Evolutionary conservation across 192 early-diverging fungal species (phyloP).

Genomic region (Dimargaris xerosporica): DNA sequence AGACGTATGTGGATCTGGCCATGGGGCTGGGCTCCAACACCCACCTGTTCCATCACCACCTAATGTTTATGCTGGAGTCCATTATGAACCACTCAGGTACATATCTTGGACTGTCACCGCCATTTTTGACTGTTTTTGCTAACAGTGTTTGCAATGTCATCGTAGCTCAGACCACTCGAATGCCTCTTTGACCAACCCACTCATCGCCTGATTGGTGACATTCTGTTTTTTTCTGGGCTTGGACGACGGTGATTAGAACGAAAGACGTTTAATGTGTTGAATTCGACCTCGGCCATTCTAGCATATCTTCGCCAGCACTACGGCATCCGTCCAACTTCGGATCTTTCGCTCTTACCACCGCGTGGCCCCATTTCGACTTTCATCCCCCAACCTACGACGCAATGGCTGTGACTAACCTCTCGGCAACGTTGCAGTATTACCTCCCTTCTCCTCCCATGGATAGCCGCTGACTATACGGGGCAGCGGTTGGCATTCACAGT

Average conservation of each 20-base stretch:
- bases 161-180: too few species aligned
- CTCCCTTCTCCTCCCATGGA: too few species aligned
- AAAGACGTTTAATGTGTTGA: conserved; percentile 74
- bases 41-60: conserved; percentile 85
- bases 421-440: too few species aligned
- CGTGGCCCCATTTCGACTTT: too few species aligned
- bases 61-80: conserved; percentile 90
- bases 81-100: conserved; percentile 51
- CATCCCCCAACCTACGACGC: too few species aligned
- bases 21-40: conserved; percentile 67
- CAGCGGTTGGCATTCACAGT: too few species aligned
- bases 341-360: too few species aligned
- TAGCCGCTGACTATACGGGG: too few species aligned
- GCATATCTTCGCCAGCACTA: conserved; percentile 58
- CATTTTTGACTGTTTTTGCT: not conserved
- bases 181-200: too few species aligned
- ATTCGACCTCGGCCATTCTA: conserved; percentile 57
- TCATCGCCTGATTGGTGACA: too few species aligned
- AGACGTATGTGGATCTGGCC: conserved; percentile 44
- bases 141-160: not conserved
- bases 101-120: not conserved
- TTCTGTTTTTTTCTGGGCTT: too few species aligned
- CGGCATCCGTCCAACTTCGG: conserved; percentile 19
- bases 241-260: conserved; percentile 40
- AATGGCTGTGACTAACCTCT: too few species aligned